Evolutionary conservation across 1,284 basidiomycete species (phyloP).

Genomic region (Leccinum variabile): DNA sequence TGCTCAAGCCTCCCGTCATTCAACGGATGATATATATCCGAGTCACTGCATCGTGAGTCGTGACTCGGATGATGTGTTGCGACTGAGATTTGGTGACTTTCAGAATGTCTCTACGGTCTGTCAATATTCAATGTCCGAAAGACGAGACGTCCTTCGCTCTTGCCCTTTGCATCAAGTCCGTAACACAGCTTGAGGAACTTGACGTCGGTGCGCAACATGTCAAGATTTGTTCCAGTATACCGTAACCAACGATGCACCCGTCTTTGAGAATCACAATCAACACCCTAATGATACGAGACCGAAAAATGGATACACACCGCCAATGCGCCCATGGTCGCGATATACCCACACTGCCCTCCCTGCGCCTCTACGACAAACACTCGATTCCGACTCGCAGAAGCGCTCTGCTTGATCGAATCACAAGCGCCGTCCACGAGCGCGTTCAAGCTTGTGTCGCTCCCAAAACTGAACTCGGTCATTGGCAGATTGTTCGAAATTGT

Average conservation of each 20-base stretch:
- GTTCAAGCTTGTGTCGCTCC: slow-evolving; percentile 94
- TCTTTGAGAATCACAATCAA: slow-evolving; percentile 37
- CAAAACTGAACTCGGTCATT: slow-evolving; percentile 93
- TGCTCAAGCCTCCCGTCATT: too few relatives aligned
- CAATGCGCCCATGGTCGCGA: slow-evolving; percentile 92
- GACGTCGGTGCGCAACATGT: slow-evolving; percentile 82
- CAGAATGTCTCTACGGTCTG: too few relatives aligned
- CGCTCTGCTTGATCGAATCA: slow-evolving; percentile 98
- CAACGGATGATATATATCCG: too few relatives aligned
- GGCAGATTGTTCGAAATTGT: slow-evolving; percentile 99
- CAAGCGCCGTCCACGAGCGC: slow-evolving; percentile 91
- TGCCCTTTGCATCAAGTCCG: slow-evolving; percentile 83
- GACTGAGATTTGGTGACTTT: too few relatives aligned
- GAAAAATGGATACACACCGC: slow-evolving; percentile 60
- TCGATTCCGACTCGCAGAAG: slow-evolving; percentile 90
- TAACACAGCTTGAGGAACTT: slow-evolving; percentile 89
- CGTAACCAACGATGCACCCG: slow-evolving; percentile 90
- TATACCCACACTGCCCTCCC: slow-evolving; percentile 94
- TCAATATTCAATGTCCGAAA: too few relatives aligned
- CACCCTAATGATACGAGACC: background rate
- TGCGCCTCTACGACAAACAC: slow-evolving; percentile 99
- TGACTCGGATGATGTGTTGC: too few relatives aligned
- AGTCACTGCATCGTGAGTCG: too few relatives aligned
- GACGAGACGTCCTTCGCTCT: slow-evolving; percentile 91
- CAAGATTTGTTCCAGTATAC: slow-evolving; percentile 87